phyloP scores from a whole-genome alignment of 176 grass and related monocot species.

The Elymus sibiricus region DNA sequence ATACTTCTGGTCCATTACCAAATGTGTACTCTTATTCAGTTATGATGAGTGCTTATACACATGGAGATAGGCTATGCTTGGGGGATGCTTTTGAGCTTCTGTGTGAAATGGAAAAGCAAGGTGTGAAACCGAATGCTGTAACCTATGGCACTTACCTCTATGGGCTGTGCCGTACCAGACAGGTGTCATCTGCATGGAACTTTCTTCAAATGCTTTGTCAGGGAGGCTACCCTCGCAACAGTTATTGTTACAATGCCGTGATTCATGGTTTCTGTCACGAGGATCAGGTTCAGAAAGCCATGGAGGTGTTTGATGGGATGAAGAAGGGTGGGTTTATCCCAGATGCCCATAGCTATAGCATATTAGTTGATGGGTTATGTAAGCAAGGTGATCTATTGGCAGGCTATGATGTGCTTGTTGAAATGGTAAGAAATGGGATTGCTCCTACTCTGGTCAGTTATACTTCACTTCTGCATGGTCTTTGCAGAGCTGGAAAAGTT shows the following conservation, averaged over 20 bases:
- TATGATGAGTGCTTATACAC: slow-evolving; percentile 58
- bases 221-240: slow-evolving; percentile 45
- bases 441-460: slow-evolving; percentile 45
- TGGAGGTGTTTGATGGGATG: slow-evolving; percentile 52
- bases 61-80: slow-evolving; percentile 44
- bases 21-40: slow-evolving; percentile 67
- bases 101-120: slow-evolving; percentile 45
- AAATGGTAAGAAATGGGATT: slow-evolving; percentile 61
- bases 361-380: slow-evolving; percentile 58
- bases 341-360: slow-evolving; percentile 55
- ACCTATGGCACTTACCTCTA: slow-evolving; percentile 63
- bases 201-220: slow-evolving; percentile 47
- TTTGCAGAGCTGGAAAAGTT: slow-evolving; percentile 58
- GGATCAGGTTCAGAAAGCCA: slow-evolving; percentile 37
- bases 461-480: slow-evolving; percentile 55
- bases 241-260: slow-evolving; percentile 60
- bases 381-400: slow-evolving; percentile 44
- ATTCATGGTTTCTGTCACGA: slow-evolving; percentile 63
- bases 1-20: slow-evolving; percentile 40
- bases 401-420: slow-evolving; percentile 35
- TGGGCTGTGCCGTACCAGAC: slow-evolving; percentile 44
- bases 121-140: slow-evolving; percentile 45
- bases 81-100: slow-evolving; percentile 56
- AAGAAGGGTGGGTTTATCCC: slow-evolving; percentile 33
- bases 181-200: slow-evolving; percentile 38